Base-by-base conservation (phyloP, 169 alveolate species). In the Haemoproteus tartakovskyi region DNA sequence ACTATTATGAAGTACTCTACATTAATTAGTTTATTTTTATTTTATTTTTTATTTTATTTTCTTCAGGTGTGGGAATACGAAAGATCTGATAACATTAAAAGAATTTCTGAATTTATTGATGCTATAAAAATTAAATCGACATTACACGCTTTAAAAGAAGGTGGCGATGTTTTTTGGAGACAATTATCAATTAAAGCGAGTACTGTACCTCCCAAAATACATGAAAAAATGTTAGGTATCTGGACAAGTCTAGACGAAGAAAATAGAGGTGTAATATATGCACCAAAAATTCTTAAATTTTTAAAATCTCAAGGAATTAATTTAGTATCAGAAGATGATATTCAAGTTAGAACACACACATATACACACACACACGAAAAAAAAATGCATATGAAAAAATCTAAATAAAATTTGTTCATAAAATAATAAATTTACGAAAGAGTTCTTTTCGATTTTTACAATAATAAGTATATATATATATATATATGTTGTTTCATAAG, bases 201-300 rank as follows among this genome's bases (percentile, higher is more conserved):
- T 40, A 79, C 87, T 26, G 85, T 64, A 29, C 78, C 88, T 43
- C 45, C 82, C 37, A 64, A 81, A 48, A 79, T 56, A 38, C 84
- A 84, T 43, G 87, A 84, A 16, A 78, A 79, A 46, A 62, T 64
- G 80, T 62, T 84, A 64, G 63, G 67, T 41, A 45, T 84, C 24
- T 85, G 90, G 90, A 70, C 82, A 5, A 78, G 79, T 3, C 46
- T 85, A 30, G 90, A 85, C 54, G 90, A 85, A 47, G 88, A 85
- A 78, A 85, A 85, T 21, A 70, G 74, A 37, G 90, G 90, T 3
- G 47, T 79, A 24, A 85, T 85, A 3, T 62, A 79, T 56, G 40
- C 88, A 2, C 50, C 82, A 16, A 85, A 85, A 64, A 60, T 85
- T 30, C 57, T 67, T 45, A 63, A 60, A 48, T 85, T 79, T 52